Percentiles rank a stretch among this genome's conserved stretches.
Evolutionary conservation across 2,329 filamentous ascomycete species (phyloP).

Genomic region (Meredithiella fracta): DNA sequence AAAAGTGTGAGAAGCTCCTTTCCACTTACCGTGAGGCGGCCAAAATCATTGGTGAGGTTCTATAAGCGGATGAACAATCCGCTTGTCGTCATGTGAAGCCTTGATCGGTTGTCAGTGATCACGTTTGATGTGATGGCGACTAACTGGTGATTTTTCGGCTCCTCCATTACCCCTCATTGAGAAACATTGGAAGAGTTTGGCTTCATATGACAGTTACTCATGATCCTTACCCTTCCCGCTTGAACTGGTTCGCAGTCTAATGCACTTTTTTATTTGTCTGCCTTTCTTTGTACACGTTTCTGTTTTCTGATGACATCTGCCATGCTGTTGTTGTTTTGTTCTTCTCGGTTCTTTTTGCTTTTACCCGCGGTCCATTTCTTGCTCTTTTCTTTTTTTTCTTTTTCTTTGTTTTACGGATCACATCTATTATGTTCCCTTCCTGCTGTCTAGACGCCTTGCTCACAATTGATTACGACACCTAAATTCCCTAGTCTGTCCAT

Average conservation of each 20-base stretch:
- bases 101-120: background rate
- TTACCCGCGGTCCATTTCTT: background rate
- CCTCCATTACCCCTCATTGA: background rate
- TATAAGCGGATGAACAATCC: constrained; percentile 32
- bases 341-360: background rate
- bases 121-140: background rate
- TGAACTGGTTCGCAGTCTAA: background rate
- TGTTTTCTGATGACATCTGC: constrained; percentile 2
- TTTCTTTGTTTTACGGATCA: background rate
- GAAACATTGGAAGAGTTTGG: background rate
- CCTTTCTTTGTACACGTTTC: background rate
- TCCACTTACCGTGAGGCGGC: constrained; percentile 93
- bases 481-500: background rate
- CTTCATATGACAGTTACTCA: background rate
- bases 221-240: background rate
- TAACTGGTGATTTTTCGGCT: too few species aligned
- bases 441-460: constrained; percentile 10
- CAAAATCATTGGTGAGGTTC: constrained; percentile 93
- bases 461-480: constrained; percentile 13
- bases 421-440: constrained; percentile 8
- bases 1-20: constrained; percentile 94
- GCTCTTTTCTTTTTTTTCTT: background rate
- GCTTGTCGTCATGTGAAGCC: background rate
- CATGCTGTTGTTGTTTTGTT: constrained; percentile 4
- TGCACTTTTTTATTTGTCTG: background rate